Conservation (phyloP, 345 rosid species). For the Brassica cretica region DNA sequence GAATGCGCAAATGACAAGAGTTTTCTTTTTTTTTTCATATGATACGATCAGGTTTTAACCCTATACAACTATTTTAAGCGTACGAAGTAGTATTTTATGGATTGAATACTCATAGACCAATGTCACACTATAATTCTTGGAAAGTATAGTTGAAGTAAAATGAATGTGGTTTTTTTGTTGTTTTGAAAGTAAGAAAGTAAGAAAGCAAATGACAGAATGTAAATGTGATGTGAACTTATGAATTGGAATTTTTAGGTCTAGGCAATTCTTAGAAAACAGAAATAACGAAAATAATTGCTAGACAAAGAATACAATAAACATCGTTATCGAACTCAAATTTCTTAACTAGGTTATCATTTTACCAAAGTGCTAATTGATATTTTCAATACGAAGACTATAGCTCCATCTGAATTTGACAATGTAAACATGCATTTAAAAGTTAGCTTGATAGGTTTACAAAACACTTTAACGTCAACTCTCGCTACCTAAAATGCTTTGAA, state of each 20-base stretch:
- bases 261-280: not conserved
- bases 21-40: not conserved
- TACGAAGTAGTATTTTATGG: not conserved
- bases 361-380: not conserved
- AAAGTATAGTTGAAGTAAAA: not conserved
- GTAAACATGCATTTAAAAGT: not conserved
- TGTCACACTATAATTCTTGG: not conserved
- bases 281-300: not conserved
- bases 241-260: not conserved
- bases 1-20: slow-evolving; percentile 18
- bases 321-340: not conserved
- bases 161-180: not conserved
- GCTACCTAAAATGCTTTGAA: no score
- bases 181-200: not conserved
- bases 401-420: not conserved
- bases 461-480: no score
- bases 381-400: not conserved
- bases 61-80: not conserved
- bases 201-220: not conserved
- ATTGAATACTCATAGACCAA: not conserved
- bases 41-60: not conserved
- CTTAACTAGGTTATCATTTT: not conserved
- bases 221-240: not conserved
- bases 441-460: not conserved
- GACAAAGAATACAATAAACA: not conserved